Percentiles rank a stretch among this genome's conserved stretches.
These are phyloP conservation scores for Neofusicoccum laricinum DNA, from an alignment of 2,329 filamentous ascomycete genomes.

Conservation along the genomic window DNA sequence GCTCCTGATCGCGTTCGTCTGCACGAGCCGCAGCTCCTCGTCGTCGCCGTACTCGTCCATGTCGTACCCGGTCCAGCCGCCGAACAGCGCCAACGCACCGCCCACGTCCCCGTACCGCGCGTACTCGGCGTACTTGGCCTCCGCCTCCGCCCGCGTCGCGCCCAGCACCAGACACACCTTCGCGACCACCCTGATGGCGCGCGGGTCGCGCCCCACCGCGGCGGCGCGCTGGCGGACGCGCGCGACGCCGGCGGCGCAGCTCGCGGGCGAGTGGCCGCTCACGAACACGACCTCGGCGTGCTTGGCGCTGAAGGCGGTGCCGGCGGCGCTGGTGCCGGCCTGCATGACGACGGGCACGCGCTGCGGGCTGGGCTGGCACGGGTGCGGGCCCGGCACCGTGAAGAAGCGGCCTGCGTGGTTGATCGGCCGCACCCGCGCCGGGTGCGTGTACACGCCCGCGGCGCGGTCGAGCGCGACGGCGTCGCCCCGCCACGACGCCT, in stretches of 20 bases:
- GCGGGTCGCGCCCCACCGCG: conserved; percentile 55
- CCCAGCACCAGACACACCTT: conserved; percentile 65
- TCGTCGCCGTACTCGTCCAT: conserved; percentile 60
- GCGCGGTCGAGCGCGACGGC: conserved; percentile 61
- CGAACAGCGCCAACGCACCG: conserved; percentile 68
- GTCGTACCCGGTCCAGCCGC: conserved; percentile 72
- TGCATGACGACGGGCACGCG: conserved; percentile 68
- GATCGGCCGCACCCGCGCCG: conserved; percentile 60
- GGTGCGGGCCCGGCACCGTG: conserved; percentile 62
- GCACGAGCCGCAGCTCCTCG: conserved; percentile 50
- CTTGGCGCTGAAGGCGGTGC: conserved; percentile 65
- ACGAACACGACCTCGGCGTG: conserved; percentile 72
- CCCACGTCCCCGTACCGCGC: conserved; percentile 61
- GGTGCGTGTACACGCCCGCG: conserved; percentile 60
- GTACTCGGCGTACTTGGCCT: conserved; percentile 61
- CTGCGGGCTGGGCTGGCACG: conserved; percentile 65
- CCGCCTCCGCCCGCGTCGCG: conserved; percentile 63
- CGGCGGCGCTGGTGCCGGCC: conserved; percentile 65
- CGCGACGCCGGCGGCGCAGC: conserved; percentile 60
- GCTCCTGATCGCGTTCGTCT: conserved; percentile 15
- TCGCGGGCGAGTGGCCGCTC: conserved; percentile 60
- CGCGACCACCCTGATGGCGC: conserved; percentile 65
- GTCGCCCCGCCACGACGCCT: conserved; percentile 66
- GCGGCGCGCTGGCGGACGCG: conserved; percentile 60
- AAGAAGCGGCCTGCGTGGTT: conserved; percentile 65